Percentiles rank a stretch among this genome's conserved stretches.
Conservation (phyloP, 169 alveolate genomes). For the Cryptosporidium felis region DNA sequence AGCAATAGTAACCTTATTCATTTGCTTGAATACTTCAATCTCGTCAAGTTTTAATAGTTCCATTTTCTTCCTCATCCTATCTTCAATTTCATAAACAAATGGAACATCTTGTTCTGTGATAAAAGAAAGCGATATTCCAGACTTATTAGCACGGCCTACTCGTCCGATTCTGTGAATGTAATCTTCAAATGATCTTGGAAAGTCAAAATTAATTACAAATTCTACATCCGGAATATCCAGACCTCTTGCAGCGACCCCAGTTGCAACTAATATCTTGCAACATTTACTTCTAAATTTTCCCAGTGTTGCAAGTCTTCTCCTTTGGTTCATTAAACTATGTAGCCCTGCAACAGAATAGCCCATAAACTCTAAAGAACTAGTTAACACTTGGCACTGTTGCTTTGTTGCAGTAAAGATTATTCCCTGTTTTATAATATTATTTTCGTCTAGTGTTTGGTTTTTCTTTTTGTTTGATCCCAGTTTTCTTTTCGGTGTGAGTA, state of each 20-base stretch:
- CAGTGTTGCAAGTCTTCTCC: slow-evolving; percentile 91
- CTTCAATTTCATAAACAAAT: slow-evolving; percentile 81
- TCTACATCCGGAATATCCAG: slow-evolving; percentile 95
- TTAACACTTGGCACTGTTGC: slow-evolving; percentile 86
- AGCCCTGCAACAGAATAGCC: slow-evolving; percentile 92
- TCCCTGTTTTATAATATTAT: slow-evolving; percentile 74
- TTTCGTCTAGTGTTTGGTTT: not conserved
- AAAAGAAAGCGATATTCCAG: slow-evolving; percentile 92
- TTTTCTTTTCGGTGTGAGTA: not conserved
- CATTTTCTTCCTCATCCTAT: slow-evolving; percentile 74
- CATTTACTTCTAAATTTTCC: slow-evolving; percentile 93
- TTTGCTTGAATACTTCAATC: slow-evolving; percentile 84
- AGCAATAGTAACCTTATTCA: slow-evolving; percentile 91
- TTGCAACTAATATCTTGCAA: slow-evolving; percentile 88
- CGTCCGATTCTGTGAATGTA: slow-evolving; percentile 97
- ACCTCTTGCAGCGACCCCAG: slow-evolving; percentile 98
- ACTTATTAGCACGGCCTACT: slow-evolving; percentile 96
- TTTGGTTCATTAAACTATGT: slow-evolving; percentile 94
- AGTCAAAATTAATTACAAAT: slow-evolving; percentile 93
- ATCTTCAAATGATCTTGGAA: slow-evolving; percentile 90
- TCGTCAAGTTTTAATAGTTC: slow-evolving; percentile 84
- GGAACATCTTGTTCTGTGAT: slow-evolving; percentile 90
- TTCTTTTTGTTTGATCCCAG: not conserved
- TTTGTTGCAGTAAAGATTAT: slow-evolving; percentile 95
- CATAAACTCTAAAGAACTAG: slow-evolving; percentile 88